These are phyloP conservation scores for Paraglomus occultum DNA, from an alignment of 192 early-diverging fungal genomes.

Conservation along the genomic window DNA sequence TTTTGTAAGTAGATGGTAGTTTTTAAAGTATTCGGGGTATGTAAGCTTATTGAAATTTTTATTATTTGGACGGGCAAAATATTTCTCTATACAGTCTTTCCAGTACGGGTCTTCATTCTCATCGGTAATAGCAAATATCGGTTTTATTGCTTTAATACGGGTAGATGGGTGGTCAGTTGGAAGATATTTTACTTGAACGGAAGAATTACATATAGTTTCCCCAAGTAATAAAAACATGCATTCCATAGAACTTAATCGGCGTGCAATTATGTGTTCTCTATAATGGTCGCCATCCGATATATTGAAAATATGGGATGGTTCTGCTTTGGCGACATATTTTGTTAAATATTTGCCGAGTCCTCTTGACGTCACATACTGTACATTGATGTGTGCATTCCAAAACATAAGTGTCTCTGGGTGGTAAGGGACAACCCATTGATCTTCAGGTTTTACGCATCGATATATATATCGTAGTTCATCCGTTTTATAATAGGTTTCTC, in stretches of 20 bases:
- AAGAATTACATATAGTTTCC: constrained; percentile 1
- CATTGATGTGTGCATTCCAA: constrained; percentile 1
- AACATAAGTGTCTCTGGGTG: neutral
- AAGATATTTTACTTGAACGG: neutral
- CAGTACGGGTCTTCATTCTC: constrained; percentile 1
- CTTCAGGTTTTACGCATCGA: neutral
- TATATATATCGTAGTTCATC: neutral
- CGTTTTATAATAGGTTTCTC: constrained; percentile 5
- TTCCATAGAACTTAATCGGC: neutral
- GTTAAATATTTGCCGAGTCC: neutral
- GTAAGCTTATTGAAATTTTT: neutral
- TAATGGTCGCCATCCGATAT: neutral
- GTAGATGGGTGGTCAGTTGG: neutral
- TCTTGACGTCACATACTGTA: neutral
- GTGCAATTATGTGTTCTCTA: neutral
- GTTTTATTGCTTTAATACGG: neutral
- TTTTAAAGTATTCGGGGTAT: neutral
- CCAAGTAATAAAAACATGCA: neutral
- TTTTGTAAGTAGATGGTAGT: neutral
- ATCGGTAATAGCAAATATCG: neutral
- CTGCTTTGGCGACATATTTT: neutral
- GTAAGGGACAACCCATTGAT: constrained; percentile 8
- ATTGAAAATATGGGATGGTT: neutral
- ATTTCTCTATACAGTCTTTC: constrained; percentile 12
- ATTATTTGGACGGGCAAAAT: constrained; percentile 1